Base-by-base conservation (phyloP, 208 protist species). In the Histomonas meleagridis region DNA sequence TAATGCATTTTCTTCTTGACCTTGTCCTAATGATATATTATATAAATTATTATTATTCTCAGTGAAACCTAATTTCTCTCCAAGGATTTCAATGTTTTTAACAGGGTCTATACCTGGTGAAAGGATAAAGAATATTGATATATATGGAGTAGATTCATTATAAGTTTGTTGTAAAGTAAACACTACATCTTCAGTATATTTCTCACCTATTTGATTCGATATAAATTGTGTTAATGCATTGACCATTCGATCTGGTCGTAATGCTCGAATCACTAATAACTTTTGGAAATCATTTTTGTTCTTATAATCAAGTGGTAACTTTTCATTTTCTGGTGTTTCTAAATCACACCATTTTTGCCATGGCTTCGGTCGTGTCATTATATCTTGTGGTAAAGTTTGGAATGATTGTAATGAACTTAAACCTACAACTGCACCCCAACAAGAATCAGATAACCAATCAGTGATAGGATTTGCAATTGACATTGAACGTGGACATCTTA, bases 121-220 rank as follows among this genome's bases (percentile, higher is more conserved):
- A 62, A 99, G 95, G 90, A 99, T 98, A 94, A 99, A 99, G 96
- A 99, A 99, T 43, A 99, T 94, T 55, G 98, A 97, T 51, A 97
- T 98, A 38, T 95, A 96, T 4, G 96, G 95, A 79, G 94, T 96
- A 23, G 96, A 96, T 93, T 99, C 98, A 69, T 95, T 93, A 94
- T 97, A 98, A 55, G 97, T 98, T 21, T 96, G 93, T 40, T 95
- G 95, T 49, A 99, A 97, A 10, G 70, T 46, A 35, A 79, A 79
- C 5, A 35, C 40, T 79, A 97, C 95, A 40, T 98, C 96, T 49
- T 97, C 96, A 16, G 98, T 96, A 92, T 98, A 99, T 94, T 97
- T 97, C 18, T 92, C 79, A 90, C 97, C 97, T 92, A 99, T 97
- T 79, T 92, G 95, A 79, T 97, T 95, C 86, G 91, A 94, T 12